Evolutionary conservation across 768 basidiomycete species (phyloP).

Genomic region (Leccinum barrowsii): DNA sequence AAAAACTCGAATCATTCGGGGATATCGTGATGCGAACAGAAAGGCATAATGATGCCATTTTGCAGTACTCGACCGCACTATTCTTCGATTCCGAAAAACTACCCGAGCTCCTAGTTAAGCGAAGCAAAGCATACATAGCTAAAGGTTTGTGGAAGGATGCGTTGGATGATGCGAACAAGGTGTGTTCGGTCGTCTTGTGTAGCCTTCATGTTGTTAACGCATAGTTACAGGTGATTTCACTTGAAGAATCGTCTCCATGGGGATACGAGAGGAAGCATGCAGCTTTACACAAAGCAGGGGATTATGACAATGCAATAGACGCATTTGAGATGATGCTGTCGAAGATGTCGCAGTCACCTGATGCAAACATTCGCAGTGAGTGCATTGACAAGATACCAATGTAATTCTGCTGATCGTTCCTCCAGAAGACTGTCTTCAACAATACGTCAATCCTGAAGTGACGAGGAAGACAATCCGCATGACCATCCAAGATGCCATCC

Average conservation of each 20-base stretch:
- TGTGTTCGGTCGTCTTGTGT: background rate
- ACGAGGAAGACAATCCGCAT: background rate
- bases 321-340: constrained; percentile 4
- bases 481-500: background rate
- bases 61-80: background rate
- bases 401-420: background rate
- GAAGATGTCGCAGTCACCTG: background rate
- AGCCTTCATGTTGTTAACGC: background rate
- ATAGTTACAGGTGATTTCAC: background rate
- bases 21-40: background rate
- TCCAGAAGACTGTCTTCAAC: no score
- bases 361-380: constrained; percentile 1
- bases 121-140: background rate
- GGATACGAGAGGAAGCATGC: constrained; percentile 3
- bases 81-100: background rate
- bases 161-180: background rate
- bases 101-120: background rate
- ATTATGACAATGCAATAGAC: background rate
- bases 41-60: background rate
- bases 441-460: background rate
- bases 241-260: background rate
- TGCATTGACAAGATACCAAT: no score
- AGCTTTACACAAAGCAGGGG: background rate
- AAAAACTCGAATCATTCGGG: background rate
- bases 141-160: background rate